phyloP scores from a whole-genome alignment of 83 land plant genomes.

The Picea abies region DNA sequence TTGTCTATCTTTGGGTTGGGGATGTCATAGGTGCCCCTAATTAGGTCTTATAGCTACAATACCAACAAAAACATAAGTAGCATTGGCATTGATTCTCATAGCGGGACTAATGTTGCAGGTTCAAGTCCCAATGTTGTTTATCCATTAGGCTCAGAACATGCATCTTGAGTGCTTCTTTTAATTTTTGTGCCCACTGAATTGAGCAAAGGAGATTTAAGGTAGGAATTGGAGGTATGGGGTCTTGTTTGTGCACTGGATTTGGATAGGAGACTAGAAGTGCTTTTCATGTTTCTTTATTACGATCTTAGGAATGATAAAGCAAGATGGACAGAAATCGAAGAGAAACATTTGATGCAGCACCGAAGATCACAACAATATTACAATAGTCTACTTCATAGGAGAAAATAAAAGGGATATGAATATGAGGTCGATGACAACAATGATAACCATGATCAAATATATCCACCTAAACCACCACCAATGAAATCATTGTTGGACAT shows the following conservation, averaged over 20 bases:
- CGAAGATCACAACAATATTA: conserved; percentile 31
- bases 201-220: conserved; percentile 48
- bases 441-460: too few species aligned
- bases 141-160: conserved; percentile 28
- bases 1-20: too few species aligned
- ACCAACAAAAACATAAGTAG: too few species aligned
- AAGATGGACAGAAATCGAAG: conserved; percentile 64
- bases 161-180: conserved; percentile 67
- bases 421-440: too few species aligned
- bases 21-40: too few species aligned
- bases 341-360: conserved; percentile 65
- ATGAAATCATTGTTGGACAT: too few species aligned
- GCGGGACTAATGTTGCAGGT: too few species aligned
- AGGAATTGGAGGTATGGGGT: conserved; percentile 77
- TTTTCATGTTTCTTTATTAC: conserved; percentile 80
- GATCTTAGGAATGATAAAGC: conserved; percentile 73
- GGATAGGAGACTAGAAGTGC: conserved; percentile 52
- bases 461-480: too few species aligned
- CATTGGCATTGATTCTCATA: too few species aligned
- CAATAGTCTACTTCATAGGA: neutral
- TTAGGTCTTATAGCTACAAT: too few species aligned
- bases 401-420: too few species aligned
- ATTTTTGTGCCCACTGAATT: conserved; percentile 41
- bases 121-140: neutral
- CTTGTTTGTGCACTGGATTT: conserved; percentile 70